Evolutionary conservation across 345 rosid genomes (phyloP), one percentile per base, ranked within the genome.

Genomic region (Limnanthes douglasii): DNA sequence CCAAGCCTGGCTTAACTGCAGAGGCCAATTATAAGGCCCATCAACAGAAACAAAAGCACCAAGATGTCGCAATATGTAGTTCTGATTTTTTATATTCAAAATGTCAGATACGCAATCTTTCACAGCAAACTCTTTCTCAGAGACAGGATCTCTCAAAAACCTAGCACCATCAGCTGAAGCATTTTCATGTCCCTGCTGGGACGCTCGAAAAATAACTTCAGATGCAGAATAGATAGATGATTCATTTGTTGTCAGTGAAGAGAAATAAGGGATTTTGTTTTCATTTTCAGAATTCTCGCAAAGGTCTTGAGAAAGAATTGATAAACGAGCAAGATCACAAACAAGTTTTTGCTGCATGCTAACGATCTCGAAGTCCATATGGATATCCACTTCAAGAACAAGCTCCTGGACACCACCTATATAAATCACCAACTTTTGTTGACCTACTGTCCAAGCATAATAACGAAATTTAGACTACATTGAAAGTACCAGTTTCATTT

Each of bases 351-450:
- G 68, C 49, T 51, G 56, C 53, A 41, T 34, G 39, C 66, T 45
- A 41, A 21, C 50, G 37, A 48, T 47, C 43, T 68, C 62, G 48
- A 78, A 55, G 37, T 81, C 64, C 58, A 66, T 33, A 37, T 41
- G 57, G 30, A 66, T 59, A 64, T 71, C 75, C 57, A 69, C 55
- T 57, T 67, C 85, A 21, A 68, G 40, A 32, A 60, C 65, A 41
- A 86, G 58, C 54, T 75, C 78, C 65, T 64, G 65, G 45, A 69
- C 34, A 48, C 55, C 45, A 54, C 75, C 97, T 86, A 73, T 59
- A 59, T 23, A 50, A 68, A 29, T 31, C 39, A 31, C 43, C 16
- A 16, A 40, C 27, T 42, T 49, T 55, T 51, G 40, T 32, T 45
- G 34, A 36, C 31, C 32, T 24, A 46, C 28, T 10, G 21, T 46